Evolutionary conservation across 23 red algal species (phyloP).

Genomic region (Pyropia haitanensis): DNA sequence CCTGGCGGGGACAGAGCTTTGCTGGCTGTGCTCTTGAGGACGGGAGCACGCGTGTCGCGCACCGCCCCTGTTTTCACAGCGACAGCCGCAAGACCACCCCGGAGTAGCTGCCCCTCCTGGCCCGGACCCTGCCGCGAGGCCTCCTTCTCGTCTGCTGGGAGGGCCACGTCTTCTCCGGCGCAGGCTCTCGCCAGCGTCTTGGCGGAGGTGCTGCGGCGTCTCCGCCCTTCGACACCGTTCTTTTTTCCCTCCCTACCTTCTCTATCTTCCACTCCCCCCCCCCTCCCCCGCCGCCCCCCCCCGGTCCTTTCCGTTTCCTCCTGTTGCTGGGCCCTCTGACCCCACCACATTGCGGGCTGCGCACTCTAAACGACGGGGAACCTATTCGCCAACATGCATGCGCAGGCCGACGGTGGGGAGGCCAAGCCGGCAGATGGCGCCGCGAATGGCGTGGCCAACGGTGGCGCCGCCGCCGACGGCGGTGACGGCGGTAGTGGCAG

Average conservation of each 20-base stretch:
- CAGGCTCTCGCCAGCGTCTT: background rate
- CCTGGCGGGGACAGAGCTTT: too few species aligned
- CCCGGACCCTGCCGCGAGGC: too few species aligned
- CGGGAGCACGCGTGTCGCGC: too few species aligned
- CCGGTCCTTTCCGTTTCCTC: background rate
- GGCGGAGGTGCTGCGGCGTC: background rate
- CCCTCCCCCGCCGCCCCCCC: background rate
- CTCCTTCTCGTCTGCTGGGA: too few species aligned
- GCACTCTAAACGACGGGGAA: background rate
- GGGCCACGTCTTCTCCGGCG: too few species aligned
- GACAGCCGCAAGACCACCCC: too few species aligned
- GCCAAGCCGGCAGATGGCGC: conserved; percentile 21
- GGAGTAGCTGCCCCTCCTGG: too few species aligned
- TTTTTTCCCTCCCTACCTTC: background rate
- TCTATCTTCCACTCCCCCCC: background rate
- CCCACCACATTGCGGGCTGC: background rate
- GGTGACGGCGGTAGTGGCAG: conserved; percentile 12
- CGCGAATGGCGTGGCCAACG: conserved; percentile 51
- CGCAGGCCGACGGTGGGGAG: background rate
- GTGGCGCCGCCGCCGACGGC: conserved; percentile 43
- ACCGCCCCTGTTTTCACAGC: too few species aligned
- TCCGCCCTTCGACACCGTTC: background rate
- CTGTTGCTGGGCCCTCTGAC: background rate
- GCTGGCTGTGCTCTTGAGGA: too few species aligned
- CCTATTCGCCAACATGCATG: background rate